Conservation (phyloP, 1,284 basidiomycete species). For the Quambalaria eucalypti region DNA sequence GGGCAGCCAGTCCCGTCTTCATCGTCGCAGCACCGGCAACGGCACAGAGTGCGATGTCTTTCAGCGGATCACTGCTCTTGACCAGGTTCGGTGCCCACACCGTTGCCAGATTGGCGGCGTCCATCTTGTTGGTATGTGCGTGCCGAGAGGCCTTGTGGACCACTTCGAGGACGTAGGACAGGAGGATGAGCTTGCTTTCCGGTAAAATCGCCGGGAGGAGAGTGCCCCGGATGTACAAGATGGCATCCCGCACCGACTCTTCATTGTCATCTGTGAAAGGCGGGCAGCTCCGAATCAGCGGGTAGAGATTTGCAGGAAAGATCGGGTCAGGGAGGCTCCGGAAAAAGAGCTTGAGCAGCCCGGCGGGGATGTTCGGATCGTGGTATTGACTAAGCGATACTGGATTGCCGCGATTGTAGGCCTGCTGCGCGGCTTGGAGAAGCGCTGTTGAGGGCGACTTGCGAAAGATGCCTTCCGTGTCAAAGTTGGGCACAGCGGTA, state of each 20-base stretch:
- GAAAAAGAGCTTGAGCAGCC: slow-evolving; percentile 72
- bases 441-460: slow-evolving; percentile 64
- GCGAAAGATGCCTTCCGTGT: slow-evolving; percentile 69
- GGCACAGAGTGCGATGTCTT: slow-evolving; percentile 49
- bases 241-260: slow-evolving; percentile 49
- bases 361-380: slow-evolving; percentile 70
- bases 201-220: slow-evolving; percentile 58
- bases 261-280: not conserved
- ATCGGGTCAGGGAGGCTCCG: slow-evolving; percentile 67
- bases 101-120: slow-evolving; percentile 68
- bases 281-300: slow-evolving; percentile 62
- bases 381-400: slow-evolving; percentile 64
- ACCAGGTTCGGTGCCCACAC: slow-evolving; percentile 67
- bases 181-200: slow-evolving; percentile 60
- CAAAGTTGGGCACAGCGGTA: slow-evolving; percentile 48
- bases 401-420: slow-evolving; percentile 72
- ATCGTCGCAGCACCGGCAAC: slow-evolving; percentile 64
- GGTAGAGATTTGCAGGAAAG: slow-evolving; percentile 62
- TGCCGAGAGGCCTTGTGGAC: slow-evolving; percentile 66
- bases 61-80: slow-evolving; percentile 19
- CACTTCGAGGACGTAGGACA: slow-evolving; percentile 63
- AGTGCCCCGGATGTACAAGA: slow-evolving; percentile 20
- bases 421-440: slow-evolving; percentile 64
- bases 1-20: slow-evolving; percentile 50
- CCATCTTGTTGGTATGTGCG: slow-evolving; percentile 63